Evolutionary conservation across 805 yeast species (phyloP).

Genomic region (Debaryomyces maramus): DNA sequence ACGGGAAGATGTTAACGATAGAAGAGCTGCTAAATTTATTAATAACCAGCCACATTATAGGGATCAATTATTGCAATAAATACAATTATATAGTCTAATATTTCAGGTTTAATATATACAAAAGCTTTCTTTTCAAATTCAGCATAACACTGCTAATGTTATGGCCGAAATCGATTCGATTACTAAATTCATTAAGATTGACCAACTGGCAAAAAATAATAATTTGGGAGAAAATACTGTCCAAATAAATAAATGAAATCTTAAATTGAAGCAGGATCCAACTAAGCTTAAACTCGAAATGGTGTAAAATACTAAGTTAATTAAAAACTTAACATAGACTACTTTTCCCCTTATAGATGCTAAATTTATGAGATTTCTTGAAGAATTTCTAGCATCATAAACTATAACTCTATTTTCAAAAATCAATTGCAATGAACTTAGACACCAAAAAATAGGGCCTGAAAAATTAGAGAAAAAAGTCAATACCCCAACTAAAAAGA

Average conservation of each 20-base stretch:
- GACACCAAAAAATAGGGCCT: slow-evolving; percentile 80
- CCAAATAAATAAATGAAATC: slow-evolving; percentile 94
- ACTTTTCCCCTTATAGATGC: slow-evolving; percentile 32
- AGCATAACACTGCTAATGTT: slow-evolving; percentile 3
- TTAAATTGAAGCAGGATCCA: slow-evolving; percentile 66
- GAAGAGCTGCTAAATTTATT: slow-evolving; percentile 65
- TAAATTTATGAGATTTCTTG: slow-evolving; percentile 14
- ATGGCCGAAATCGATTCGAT: slow-evolving; percentile 46
- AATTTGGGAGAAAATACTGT: slow-evolving; percentile 95
- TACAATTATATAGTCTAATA: neutral
- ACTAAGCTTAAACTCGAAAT: slow-evolving; percentile 58
- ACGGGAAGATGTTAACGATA: slow-evolving; percentile 51
- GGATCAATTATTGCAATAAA: slow-evolving; percentile 39
- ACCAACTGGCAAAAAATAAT: slow-evolving; percentile 79
- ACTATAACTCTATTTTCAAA: slow-evolving; percentile 30
- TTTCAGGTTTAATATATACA: neutral
- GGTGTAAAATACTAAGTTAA: slow-evolving; percentile 55
- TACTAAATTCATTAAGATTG: slow-evolving; percentile 44
- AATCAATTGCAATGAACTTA: slow-evolving; percentile 43
- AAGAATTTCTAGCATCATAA: slow-evolving; percentile 10
- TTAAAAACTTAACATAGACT: slow-evolving; percentile 35
- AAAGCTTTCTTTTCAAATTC: neutral
- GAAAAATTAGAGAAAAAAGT: slow-evolving; percentile 85
- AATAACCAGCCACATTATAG: slow-evolving; percentile 78
- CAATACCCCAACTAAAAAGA: slow-evolving; percentile 69